These are phyloP conservation scores for Lactarius sp. DNA, from an alignment of 768 basidiomycete genomes.

Conservation along the genomic window DNA sequence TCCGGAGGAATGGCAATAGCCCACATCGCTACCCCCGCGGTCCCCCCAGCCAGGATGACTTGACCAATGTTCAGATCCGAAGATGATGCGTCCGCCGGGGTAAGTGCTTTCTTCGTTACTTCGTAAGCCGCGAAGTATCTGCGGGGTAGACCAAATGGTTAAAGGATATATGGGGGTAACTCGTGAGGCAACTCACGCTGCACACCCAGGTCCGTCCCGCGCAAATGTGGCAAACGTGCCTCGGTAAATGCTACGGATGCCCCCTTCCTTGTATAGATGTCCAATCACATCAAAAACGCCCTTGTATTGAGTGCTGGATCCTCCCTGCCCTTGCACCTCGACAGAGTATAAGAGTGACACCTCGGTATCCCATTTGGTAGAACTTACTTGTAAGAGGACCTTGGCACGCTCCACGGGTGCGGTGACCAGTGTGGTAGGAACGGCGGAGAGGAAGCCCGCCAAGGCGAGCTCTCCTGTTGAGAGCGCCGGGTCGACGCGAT, in stretches of 20 bases:
- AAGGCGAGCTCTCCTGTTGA: constrained; percentile 77
- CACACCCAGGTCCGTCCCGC: constrained; percentile 94
- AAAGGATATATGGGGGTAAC: constrained; percentile 4
- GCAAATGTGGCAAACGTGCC: constrained; percentile 92
- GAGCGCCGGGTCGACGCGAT: constrained; percentile 57
- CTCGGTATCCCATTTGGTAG: too few species aligned
- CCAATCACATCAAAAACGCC: constrained; percentile 89
- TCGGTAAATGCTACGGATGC: constrained; percentile 84
- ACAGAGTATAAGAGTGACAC: constrained; percentile 44
- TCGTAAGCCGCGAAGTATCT: constrained; percentile 99
- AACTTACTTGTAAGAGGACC: constrained; percentile 79
- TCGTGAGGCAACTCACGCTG: constrained; percentile 59
- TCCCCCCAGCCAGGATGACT: constrained; percentile 88
- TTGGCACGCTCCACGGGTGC: constrained; percentile 97
- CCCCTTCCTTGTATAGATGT: constrained; percentile 92
- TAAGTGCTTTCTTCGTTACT: constrained; percentile 81
- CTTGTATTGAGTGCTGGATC: constrained; percentile 65
- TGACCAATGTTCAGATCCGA: constrained; percentile 79
- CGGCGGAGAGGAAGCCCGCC: constrained; percentile 91
- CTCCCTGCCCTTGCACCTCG: constrained; percentile 90
- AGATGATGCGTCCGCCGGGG: constrained; percentile 73
- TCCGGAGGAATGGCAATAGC: constrained; percentile 94
- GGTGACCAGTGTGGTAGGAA: constrained; percentile 89
- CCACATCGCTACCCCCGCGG: constrained; percentile 98
- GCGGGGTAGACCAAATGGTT: constrained; percentile 18